Base-by-base conservation (phyloP, 192 early-diverging fungal species). In the Podila minutissima region DNA sequence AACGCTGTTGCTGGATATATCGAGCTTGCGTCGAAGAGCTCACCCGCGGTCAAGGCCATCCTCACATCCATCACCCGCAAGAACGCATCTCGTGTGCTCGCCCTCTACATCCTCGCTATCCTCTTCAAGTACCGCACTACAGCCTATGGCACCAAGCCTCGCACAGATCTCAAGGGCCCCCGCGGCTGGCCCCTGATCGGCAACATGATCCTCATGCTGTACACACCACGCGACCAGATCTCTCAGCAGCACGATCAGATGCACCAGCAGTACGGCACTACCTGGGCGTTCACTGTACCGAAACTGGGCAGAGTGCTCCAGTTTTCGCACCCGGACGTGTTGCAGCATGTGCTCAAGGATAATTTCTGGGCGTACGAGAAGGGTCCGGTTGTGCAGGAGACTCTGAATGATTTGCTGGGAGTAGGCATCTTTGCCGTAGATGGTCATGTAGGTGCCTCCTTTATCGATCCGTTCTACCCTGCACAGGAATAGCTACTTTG, bases 311-410 rank as follows among this genome's bases (percentile, higher is more conserved):
- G 83, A 32, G 17, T 81, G 26, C 66, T 82, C 24, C 49, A 72
- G 29, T 64, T 81, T 33, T 62, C 48, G 31, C 57, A 74, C 24
- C 77, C 83, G 10, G 69, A 59, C 10, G 51, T 67, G 11, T 9
- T 84, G 60, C 76, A 84, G 28, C 69, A 84, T 67, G 69, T 84
- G 3, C 62, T 84, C 19, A 78, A 78, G 64, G 68, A 50, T n/a
- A 76, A 81, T 58, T 81, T 81, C 65, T 74, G 70, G 58, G 66
- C 74, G 4, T 84, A 81, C 22, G 62, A 67, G 29, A 84, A 84
- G 49, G 69, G 67, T 2, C 63, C 71, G 4, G 3, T 70, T 1
- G 11, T 69, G 24, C 51, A 71, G 26, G 53, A 74, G 28, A 62
- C 65, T 4, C 12, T 72, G 3, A 63, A 49, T n/a, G 76, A 81